phyloP scores from a whole-genome alignment of 305 asterid species.

The Fraxinus baroniana region DNA sequence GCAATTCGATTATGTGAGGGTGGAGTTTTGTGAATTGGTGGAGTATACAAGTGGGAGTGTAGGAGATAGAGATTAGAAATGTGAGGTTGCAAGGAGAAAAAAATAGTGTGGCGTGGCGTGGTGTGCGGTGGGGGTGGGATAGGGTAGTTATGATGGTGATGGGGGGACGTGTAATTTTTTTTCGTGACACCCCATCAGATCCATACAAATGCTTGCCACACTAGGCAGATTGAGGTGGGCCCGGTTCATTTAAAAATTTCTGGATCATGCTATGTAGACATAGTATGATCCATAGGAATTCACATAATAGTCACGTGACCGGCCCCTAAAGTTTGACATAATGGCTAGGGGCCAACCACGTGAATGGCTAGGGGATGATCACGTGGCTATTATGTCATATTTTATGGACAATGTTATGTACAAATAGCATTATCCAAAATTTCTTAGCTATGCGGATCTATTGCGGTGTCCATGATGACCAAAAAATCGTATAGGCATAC shows the following conservation, averaged over 20 bases:
- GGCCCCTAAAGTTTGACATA: no score
- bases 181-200: neutral
- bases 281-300: no score
- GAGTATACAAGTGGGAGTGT: neutral
- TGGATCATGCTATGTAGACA: no score
- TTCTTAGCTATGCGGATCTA: neutral
- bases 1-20: neutral
- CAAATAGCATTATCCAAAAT: no score
- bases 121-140: neutral
- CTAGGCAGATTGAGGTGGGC: neutral
- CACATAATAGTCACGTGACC: no score
- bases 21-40: neutral
- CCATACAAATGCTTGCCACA: neutral
- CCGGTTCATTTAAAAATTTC: neutral
- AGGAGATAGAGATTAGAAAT: conserved; percentile 42
- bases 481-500: neutral
- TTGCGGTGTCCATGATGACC: no score
- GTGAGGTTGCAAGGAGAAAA: conserved; percentile 37
- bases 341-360: no score
- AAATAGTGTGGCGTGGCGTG: neutral
- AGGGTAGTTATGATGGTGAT: neutral
- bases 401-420: no score
- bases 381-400: no score
- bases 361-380: no score
- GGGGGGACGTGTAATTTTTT: neutral